Conservation (phyloP, 805 yeast genomes). For the Kodamaea neixiangensis region DNA sequence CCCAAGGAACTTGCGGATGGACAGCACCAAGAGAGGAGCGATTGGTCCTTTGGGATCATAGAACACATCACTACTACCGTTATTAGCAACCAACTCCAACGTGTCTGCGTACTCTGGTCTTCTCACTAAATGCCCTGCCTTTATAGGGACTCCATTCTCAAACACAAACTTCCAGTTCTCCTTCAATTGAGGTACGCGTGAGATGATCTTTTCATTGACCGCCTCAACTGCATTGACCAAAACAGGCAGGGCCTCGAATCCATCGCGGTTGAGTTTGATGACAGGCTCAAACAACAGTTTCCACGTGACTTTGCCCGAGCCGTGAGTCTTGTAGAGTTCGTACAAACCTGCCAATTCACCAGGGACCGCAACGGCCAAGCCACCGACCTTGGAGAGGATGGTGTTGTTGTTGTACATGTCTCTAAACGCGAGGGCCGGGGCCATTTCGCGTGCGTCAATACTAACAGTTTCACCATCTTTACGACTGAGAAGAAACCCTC, state of each 20-base stretch:
- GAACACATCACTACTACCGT: slow-evolving; percentile 76
- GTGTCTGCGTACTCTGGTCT: slow-evolving; percentile 70
- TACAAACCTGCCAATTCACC: slow-evolving; percentile 90
- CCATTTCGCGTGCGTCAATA: slow-evolving; percentile 87
- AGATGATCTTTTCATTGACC: slow-evolving; percentile 23
- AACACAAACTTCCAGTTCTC: slow-evolving; percentile 55
- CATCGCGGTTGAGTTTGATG: slow-evolving; percentile 59
- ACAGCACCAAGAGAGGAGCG: slow-evolving; percentile 56
- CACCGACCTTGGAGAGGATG: slow-evolving; percentile 66
- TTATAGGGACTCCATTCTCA: slow-evolving; percentile 27
- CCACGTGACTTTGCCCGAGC: slow-evolving; percentile 77
- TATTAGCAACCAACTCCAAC: slow-evolving; percentile 64
- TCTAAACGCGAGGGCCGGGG: slow-evolving; percentile 63
- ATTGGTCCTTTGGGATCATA: slow-evolving; percentile 83
- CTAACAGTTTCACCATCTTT: slow-evolving; percentile 49
- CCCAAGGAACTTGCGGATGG: slow-evolving; percentile 63
- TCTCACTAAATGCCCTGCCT: slow-evolving; percentile 58
- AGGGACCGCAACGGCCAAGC: slow-evolving; percentile 86
- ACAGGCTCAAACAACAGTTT: slow-evolving; percentile 73
- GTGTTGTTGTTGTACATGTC: slow-evolving; percentile 63
- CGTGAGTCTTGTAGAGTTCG: slow-evolving; percentile 57
- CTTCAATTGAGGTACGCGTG: slow-evolving; percentile 26
- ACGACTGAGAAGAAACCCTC: slow-evolving; percentile 62
- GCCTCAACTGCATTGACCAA: slow-evolving; percentile 36
- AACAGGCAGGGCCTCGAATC: slow-evolving; percentile 49